phyloP scores from a whole-genome alignment of 352 stramenopile species.

The Phytophthora boehmeriae region DNA sequence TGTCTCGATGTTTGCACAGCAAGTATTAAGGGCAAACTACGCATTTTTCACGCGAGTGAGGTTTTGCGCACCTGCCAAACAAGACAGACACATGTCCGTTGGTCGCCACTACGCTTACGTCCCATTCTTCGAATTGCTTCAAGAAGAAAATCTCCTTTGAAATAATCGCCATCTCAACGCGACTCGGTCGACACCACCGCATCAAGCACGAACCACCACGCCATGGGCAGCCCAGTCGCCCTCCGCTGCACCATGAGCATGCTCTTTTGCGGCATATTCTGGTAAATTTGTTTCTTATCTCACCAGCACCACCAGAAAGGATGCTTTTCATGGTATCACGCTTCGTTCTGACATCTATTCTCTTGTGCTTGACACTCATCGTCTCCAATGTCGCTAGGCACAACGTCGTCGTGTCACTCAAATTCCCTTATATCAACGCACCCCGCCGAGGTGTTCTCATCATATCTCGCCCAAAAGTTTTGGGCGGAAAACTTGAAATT shows the following conservation, averaged over 20 bases:
- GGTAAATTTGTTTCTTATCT: constrained; percentile 14
- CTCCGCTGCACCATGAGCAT: constrained; percentile 39
- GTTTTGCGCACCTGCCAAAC: too few species aligned
- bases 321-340: not conserved
- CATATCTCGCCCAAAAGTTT: constrained; percentile 24
- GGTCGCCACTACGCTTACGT: too few species aligned
- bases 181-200: not conserved
- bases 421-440: constrained; percentile 4
- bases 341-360: constrained; percentile 3
- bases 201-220: not conserved
- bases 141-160: constrained; percentile 1
- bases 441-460: constrained; percentile 16
- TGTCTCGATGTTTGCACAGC: too few species aligned
- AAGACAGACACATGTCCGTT: too few species aligned
- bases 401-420: constrained; percentile 33
- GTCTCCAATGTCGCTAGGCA: constrained; percentile 13
- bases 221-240: constrained; percentile 17
- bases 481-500: constrained; percentile 33
- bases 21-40: too few species aligned
- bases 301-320: not conserved
- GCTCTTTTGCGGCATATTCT: constrained; percentile 36
- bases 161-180: not conserved
- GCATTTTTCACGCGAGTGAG: too few species aligned
- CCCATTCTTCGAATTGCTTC: too few species aligned
- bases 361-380: not conserved